These are phyloP conservation scores for Penicillium manginii DNA, from an alignment of 495 filamentous ascomycete species.

Conservation along the genomic window DNA sequence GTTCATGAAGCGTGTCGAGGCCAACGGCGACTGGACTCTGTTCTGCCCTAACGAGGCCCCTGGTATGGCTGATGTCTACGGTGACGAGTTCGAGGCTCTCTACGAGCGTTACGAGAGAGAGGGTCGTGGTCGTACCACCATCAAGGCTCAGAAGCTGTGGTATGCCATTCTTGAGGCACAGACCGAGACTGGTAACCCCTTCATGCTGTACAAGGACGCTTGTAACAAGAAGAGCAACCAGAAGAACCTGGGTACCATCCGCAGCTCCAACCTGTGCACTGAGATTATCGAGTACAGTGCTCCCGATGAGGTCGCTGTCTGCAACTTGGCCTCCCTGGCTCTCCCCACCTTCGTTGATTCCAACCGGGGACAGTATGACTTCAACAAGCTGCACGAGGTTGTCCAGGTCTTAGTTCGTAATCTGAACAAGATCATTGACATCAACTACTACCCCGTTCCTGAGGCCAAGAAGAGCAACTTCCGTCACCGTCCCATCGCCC, in stretches of 20 bases:
- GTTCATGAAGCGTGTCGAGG: conserved; percentile 99
- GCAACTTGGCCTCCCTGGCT: conserved; percentile 94
- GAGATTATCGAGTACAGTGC: conserved; percentile 98
- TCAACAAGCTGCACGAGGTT: conserved; percentile 92
- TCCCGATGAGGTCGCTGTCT: conserved; percentile 97
- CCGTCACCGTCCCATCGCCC: conserved; percentile 90
- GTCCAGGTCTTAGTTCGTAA: conserved; percentile 87
- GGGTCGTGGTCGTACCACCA: conserved; percentile 81
- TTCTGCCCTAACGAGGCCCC: conserved; percentile 97
- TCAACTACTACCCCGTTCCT: conserved; percentile 94
- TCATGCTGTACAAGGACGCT: conserved; percentile 99
- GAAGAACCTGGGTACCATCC: conserved; percentile 97
- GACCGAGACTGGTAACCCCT: conserved; percentile 97
- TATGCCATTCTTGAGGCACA: conserved; percentile 97
- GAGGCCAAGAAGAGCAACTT: conserved; percentile 95
- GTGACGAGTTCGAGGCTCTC: conserved; percentile 93
- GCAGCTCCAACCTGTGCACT: conserved; percentile 97
- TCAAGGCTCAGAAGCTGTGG: conserved; percentile 99
- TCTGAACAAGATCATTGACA: conserved; percentile 95
- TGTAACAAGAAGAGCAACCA: conserved; percentile 99
- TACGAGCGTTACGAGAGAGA: conserved; percentile 94
- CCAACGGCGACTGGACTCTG: conserved; percentile 93
- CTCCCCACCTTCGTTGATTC: conserved; percentile 89
- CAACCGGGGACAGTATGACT: conserved; percentile 81
- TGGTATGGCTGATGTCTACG: conserved; percentile 93